Evolutionary conservation across 73 alveolate species (phyloP).

Genomic region (Blepharisma japonicum): DNA sequence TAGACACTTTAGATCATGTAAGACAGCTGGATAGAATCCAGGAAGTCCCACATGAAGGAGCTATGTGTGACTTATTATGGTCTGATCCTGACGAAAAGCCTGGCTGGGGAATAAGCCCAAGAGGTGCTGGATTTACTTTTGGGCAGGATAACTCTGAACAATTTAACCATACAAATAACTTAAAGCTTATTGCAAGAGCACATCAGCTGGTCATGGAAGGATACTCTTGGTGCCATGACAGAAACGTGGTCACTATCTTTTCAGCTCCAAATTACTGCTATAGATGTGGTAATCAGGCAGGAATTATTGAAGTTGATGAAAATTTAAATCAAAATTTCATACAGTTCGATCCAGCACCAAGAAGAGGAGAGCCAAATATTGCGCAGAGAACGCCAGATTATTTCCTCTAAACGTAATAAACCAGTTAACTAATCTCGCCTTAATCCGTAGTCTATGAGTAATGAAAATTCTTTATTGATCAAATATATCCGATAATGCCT

Average conservation of each 20-base stretch:
- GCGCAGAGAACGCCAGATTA: constrained; percentile 72
- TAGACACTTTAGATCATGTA: constrained; percentile 89
- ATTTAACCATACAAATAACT: constrained; percentile 69
- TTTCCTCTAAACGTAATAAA: constrained; percentile 42
- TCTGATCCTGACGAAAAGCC: constrained; percentile 92
- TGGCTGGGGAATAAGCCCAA: constrained; percentile 90
- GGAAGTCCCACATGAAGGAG: constrained; percentile 90
- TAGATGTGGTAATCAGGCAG: constrained; percentile 97
- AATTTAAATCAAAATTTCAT: constrained; percentile 63
- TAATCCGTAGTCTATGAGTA: too few relatives aligned
- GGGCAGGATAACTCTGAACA: constrained; percentile 90
- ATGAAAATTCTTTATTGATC: too few relatives aligned
- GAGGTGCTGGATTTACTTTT: constrained; percentile 86
- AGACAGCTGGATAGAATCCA: constrained; percentile 66
- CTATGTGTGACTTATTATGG: constrained; percentile 90
- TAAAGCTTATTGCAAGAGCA: constrained; percentile 81
- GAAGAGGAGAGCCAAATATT: constrained; percentile 65
- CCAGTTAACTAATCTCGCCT: too few relatives aligned
- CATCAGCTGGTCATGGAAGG: constrained; percentile 88
- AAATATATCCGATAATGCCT: too few relatives aligned
- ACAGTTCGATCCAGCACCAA: constrained; percentile 78
- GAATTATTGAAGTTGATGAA: constrained; percentile 90
- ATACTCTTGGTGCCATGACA: constrained; percentile 69
- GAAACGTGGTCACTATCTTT: constrained; percentile 86
- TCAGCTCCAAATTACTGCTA: constrained; percentile 98